Base-by-base conservation (phyloP, 176 grass and related monocot genomes). In the Themeda triandra region DNA sequence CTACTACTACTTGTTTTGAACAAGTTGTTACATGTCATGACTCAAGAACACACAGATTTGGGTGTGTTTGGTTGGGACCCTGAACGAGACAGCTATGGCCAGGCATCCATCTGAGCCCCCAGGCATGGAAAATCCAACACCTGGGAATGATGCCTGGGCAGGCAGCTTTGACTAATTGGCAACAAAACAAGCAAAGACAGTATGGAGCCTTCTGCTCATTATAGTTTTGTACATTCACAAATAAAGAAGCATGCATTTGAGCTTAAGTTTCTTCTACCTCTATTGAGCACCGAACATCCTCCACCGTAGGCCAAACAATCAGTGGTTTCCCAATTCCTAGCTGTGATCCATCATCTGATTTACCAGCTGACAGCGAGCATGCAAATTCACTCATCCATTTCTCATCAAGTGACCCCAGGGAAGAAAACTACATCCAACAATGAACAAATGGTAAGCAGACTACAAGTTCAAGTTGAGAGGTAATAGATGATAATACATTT, bases 201-300 rank as follows among this genome's bases (percentile, higher is more conserved):
- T 2, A 10, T 35, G 25, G 72, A 63, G 27, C 21, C 65, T 54
- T 81, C 31, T 36, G 67, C 10, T 7, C 32, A 39, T 48, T 66
- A 6, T 66, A 66, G 46, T 67, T 49, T 67, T 45, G 51, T 81
- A 69, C 7, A 32, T 70, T 41, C 32, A 70, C n/a, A 42, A 49
- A 76, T 18, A 17, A 65, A 31, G 59, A 28, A 62, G 13, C 17
- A 65, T 65, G 27, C 28, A 65, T 31, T 28, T 63, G 25, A 68
- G 65, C 28, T 87, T 89, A 86, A 5, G 25, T 39, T 71, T 70
- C 71, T 95, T 66, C 75, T 95, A 95, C 96, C 93, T 98, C 96
- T 82, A 98, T 87, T 2, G 96, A 98, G 83, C 87, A 93, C 80
- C 96, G 88, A 85, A 98, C 96, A 87, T 98, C 93, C 85, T 98